These are phyloP conservation scores for Solanum hybrid DNA, from an alignment of 305 asterid species.

Conservation along the genomic window DNA sequence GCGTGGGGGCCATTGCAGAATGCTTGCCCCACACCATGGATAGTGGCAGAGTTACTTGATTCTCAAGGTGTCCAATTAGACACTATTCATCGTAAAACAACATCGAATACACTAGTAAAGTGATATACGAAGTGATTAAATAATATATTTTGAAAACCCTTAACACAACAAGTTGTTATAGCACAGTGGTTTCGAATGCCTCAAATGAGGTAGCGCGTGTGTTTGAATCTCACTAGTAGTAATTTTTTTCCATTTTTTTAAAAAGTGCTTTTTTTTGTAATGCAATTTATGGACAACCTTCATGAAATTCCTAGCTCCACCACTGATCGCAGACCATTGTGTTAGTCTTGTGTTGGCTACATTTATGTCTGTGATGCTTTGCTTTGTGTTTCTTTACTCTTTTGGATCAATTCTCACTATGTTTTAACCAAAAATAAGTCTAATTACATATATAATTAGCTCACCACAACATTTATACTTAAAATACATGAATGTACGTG, in stretches of 20 bases:
- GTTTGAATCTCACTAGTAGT: not conserved
- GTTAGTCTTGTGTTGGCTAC: not conserved
- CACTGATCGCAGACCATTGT: not conserved
- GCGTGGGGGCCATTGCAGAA: not conserved
- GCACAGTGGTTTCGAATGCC: not conserved
- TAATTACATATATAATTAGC: not conserved
- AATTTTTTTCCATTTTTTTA: no score
- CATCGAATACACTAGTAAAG: not conserved
- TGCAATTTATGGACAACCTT: not conserved
- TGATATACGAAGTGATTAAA: not conserved
- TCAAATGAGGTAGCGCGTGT: not conserved
- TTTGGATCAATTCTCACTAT: not conserved
- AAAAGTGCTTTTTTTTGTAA: no score
- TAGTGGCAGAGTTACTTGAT: not conserved
- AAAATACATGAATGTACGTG: not conserved
- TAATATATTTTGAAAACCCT: not conserved
- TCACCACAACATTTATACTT: not conserved
- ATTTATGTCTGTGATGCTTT: not conserved
- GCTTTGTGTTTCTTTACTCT: not conserved
- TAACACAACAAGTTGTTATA: not conserved
- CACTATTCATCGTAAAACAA: not conserved
- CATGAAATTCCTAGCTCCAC: not conserved
- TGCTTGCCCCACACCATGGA: not conserved
- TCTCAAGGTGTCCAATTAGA: not conserved
- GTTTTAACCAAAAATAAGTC: not conserved